Evolutionary conservation across 331 rosid species (phyloP), one percentile per base, ranked within the genome.

Genomic region (Stylosanthes scabra): DNA sequence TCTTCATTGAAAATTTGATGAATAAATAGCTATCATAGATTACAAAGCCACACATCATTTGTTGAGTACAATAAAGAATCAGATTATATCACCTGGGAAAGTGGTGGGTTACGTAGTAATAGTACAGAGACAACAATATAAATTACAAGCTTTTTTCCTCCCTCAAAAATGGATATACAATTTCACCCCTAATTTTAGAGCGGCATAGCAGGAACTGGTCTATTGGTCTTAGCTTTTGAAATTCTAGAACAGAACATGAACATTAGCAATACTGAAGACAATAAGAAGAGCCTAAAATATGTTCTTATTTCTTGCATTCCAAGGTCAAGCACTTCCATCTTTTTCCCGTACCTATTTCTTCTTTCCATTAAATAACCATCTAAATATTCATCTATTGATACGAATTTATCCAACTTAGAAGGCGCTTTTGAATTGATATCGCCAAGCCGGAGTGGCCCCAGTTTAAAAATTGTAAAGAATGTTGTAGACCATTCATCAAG

Each of bases 221-320:
- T 83, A 57, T 78, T 83, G 71, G 84, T 79, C 88, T 90, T 95
- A 63, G 87, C 61, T 87, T 92, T 95, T 31, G 99, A 87, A 84
- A 95, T 92, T 86, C 98, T 92, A 79, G 99, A 92, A 78, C 99
- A 95, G 80, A 95, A 92, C 99, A 95, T 95, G 94, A 92, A 90
- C 90, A 92, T 7, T 60, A 95, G 79, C 69, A 95, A 81, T 28
- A 87, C 92, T 20, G 98, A 92, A 60, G 99, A 95, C 74, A 95
- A 82, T 82, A 92, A 82, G 86, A 95, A 95, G 66, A 95, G 96
- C 86, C 99, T 88, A 81, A 92, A 92, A 85, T 95, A 95, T 69
- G 99, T 86, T 92, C 99, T 86, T 72, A 95, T 95, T 86, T 95
- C 99, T 78, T 92, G 99, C 93, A 92, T 82, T 81, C 99, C 99